Percentiles rank a stretch among this genome's conserved stretches.
Evolutionary conservation across 2,329 filamentous ascomycete genomes (phyloP).

Genomic region (Botrytis paeoniae): DNA sequence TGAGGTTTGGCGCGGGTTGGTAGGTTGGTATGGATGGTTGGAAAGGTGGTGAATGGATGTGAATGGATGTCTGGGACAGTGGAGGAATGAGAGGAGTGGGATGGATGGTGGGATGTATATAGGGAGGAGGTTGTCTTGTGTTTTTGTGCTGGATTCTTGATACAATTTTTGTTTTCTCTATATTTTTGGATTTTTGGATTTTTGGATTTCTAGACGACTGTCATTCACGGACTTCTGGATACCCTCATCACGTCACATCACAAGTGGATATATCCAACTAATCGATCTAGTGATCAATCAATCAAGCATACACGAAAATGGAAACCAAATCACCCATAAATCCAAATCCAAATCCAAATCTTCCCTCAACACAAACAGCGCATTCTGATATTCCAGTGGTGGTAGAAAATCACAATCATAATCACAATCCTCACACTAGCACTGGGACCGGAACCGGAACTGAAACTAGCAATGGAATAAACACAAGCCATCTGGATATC

Average conservation of each 20-base stretch:
- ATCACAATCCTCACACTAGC: not conserved
- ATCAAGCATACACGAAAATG: not conserved
- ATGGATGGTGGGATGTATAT: not conserved
- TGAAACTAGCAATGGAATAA: not conserved
- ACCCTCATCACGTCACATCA: no score
- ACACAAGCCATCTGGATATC: not conserved
- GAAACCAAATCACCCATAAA: not conserved
- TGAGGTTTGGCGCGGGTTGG: not conserved
- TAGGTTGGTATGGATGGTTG: no score
- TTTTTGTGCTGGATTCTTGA: not conserved
- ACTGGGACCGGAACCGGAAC: not conserved
- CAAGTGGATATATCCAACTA: not conserved
- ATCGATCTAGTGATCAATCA: not conserved
- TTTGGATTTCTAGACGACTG: no score
- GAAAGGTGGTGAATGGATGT: no score
- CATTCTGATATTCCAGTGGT: not conserved
- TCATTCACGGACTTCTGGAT: no score
- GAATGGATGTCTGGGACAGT: not conserved
- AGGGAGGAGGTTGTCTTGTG: not conserved
- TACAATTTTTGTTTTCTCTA: not conserved
- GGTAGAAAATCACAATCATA: not conserved
- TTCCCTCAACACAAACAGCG: not conserved
- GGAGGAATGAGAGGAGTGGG: not conserved
- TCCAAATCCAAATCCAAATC: not conserved
- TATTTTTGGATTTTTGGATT: no score